phyloP scores from a whole-genome alignment of 2,329 filamentous ascomycete genomes.

The Ustulina deusta region DNA sequence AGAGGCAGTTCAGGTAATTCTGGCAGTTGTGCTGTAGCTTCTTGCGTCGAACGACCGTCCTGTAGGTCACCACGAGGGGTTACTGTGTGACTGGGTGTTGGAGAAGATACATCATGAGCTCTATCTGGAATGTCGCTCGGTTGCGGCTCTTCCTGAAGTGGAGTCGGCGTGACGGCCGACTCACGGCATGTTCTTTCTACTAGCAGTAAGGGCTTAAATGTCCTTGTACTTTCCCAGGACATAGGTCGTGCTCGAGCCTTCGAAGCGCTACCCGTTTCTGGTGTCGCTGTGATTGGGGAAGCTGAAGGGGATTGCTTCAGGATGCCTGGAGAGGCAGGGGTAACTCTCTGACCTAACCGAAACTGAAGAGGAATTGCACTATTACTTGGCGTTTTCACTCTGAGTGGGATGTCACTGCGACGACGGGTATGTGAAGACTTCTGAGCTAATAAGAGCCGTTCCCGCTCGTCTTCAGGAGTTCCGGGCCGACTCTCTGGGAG shows the following conservation, averaged over 20 bases:
- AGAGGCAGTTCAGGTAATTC: slow-evolving; percentile 37
- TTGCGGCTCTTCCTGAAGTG: slow-evolving; percentile 58
- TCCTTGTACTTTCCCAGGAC: slow-evolving; percentile 73
- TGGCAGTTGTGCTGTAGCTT: neutral
- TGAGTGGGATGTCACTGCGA: slow-evolving; percentile 62
- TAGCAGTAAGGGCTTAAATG: slow-evolving; percentile 85
- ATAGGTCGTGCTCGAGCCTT: slow-evolving; percentile 63
- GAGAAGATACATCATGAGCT: slow-evolving; percentile 11
- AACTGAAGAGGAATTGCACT: slow-evolving; percentile 70
- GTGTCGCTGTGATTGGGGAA: slow-evolving; percentile 49
- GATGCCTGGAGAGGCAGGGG: slow-evolving; percentile 53
- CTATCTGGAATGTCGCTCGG: slow-evolving; percentile 52
- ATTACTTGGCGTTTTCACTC: slow-evolving; percentile 65
- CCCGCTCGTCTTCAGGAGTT: slow-evolving; percentile 62
- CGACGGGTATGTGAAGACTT: slow-evolving; percentile 60
- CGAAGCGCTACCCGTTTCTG: slow-evolving; percentile 52
- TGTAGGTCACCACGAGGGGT: slow-evolving; percentile 7
- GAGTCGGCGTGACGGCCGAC: slow-evolving; percentile 48
- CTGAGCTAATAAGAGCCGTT: slow-evolving; percentile 52
- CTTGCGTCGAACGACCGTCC: slow-evolving; percentile 11
- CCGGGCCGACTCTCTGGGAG: slow-evolving; percentile 72
- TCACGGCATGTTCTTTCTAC: slow-evolving; percentile 71
- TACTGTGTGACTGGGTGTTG: slow-evolving; percentile 6
- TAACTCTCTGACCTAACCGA: slow-evolving; percentile 61
- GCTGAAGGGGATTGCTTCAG: slow-evolving; percentile 52